These are phyloP conservation scores for Hymenoscyphus fructigenus DNA, from an alignment of 2,329 filamentous ascomycete genomes.

Conservation along the genomic window DNA sequence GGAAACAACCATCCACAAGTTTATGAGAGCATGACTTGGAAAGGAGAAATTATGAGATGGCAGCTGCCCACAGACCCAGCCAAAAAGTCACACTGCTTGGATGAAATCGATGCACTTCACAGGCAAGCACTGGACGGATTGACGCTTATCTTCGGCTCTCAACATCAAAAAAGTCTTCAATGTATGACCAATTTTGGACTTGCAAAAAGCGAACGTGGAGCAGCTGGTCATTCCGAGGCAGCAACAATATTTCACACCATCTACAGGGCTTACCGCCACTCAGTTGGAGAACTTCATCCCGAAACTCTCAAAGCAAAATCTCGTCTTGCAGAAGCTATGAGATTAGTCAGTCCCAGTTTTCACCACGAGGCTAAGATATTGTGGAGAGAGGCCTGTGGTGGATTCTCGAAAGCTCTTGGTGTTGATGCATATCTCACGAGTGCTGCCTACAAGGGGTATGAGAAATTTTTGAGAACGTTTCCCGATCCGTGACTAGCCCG, in stretches of 20 bases:
- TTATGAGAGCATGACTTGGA: constrained; percentile 28
- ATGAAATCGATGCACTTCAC: constrained; percentile 26
- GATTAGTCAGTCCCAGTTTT: constrained; percentile 15
- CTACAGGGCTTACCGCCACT: constrained; percentile 24
- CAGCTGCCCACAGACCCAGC: constrained; percentile 21
- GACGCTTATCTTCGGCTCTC: constrained; percentile 26
- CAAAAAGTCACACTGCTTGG: constrained; percentile 22
- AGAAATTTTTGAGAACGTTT: constrained; percentile 28
- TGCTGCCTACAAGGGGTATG: constrained; percentile 28
- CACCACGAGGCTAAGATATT: constrained; percentile 27
- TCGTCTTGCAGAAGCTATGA: constrained; percentile 25
- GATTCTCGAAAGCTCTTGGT: constrained; percentile 27
- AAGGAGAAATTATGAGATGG: constrained; percentile 29
- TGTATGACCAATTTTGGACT: constrained; percentile 27
- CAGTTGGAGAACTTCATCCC: constrained; percentile 28
- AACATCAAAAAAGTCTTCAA: constrained; percentile 29
- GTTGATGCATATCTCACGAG: constrained; percentile 26
- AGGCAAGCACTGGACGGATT: constrained; percentile 26
- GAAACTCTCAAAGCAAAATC: constrained; percentile 29
- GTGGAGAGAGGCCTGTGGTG: constrained; percentile 30
- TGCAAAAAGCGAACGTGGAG: constrained; percentile 25
- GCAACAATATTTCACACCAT: constrained; percentile 24
- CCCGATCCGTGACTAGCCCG: constrained; percentile 19
- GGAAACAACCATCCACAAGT: constrained; percentile 28
- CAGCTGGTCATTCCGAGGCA: constrained; percentile 20